phyloP scores from a whole-genome alignment of 352 stramenopile genomes.

The Globisporangium radiosum region DNA sequence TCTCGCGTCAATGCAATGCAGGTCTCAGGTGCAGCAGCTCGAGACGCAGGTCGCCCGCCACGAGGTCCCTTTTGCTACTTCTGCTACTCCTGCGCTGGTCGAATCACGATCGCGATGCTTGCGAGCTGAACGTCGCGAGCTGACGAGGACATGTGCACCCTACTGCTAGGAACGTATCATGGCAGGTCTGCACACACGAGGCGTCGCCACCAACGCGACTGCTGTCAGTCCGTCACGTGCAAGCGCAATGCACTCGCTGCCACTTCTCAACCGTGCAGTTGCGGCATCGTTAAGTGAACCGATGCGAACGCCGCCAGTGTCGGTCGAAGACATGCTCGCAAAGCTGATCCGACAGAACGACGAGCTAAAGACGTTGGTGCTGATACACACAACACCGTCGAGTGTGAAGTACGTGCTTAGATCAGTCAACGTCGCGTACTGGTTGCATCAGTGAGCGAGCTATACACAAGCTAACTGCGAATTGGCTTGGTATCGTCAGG shows the following conservation, averaged over 20 bases:
- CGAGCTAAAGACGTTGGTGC: constrained; percentile 17
- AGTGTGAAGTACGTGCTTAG: neutral
- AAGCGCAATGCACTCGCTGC: neutral
- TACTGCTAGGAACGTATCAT: neutral
- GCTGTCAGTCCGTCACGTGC: neutral
- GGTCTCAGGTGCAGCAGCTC: constrained; percentile 23
- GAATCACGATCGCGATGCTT: neutral
- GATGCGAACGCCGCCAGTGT: neutral
- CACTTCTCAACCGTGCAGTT: neutral
- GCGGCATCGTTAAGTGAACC: neutral
- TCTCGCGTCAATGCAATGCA: constrained; percentile 3
- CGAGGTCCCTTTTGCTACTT: constrained; percentile 15
- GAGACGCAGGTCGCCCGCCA: constrained; percentile 22
- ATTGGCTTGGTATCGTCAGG: too few species aligned
- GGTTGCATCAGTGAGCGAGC: too few species aligned
- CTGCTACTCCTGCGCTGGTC: neutral
- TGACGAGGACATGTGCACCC: neutral
- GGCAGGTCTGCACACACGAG: neutral
- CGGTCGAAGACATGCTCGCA: constrained; percentile 11
- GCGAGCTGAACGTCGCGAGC: too few species aligned
- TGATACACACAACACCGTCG: constrained; percentile 3
- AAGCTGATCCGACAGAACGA: constrained; percentile 24
- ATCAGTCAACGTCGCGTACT: too few species aligned
- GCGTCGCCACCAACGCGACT: neutral
- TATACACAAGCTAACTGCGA: too few species aligned